These are phyloP conservation scores for Cladosporium sp. DNA, from an alignment of 2,329 filamentous ascomycete species.

Conservation along the genomic window DNA sequence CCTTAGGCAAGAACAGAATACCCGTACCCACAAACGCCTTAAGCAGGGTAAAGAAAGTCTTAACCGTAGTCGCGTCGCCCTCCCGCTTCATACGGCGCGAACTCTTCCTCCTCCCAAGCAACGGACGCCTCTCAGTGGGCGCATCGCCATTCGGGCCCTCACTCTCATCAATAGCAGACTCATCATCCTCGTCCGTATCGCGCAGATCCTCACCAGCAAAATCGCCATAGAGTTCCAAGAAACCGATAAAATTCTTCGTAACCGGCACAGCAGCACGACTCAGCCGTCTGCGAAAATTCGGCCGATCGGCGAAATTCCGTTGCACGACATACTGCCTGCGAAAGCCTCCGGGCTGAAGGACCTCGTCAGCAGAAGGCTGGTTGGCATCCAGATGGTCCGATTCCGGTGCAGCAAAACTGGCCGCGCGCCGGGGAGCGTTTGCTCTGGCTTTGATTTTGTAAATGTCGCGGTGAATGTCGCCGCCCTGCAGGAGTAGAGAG, in stretches of 20 bases:
- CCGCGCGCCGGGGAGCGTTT: conserved; percentile 49
- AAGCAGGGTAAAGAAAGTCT: conserved; percentile 72
- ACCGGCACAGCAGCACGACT: conserved; percentile 48
- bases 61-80: conserved; percentile 62
- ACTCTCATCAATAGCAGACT: conserved; percentile 55
- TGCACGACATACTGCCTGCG: conserved; percentile 50
- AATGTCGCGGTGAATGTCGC: conserved; percentile 72
- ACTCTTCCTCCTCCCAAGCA: conserved; percentile 54
- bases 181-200: conserved; percentile 49
- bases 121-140: conserved; percentile 53
- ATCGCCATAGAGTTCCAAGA: conserved; percentile 68
- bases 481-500: conserved; percentile 67
- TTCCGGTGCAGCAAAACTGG: conserved; percentile 57
- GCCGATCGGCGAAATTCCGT: conserved; percentile 23
- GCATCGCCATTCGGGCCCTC: conserved; percentile 38
- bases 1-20: conserved; percentile 77
- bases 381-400: conserved; percentile 23
- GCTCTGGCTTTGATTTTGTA: conserved; percentile 65
- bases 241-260: conserved; percentile 68
- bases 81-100: conserved; percentile 42
- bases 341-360: conserved; percentile 50
- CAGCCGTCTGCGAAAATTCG: conserved; percentile 37
- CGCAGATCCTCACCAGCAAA: conserved; percentile 69
- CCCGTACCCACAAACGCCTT: conserved; percentile 77
- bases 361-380: conserved; percentile 39